Base-by-base conservation (phyloP, 2,329 filamentous ascomycete genomes). In the Xylaria sp. region DNA sequence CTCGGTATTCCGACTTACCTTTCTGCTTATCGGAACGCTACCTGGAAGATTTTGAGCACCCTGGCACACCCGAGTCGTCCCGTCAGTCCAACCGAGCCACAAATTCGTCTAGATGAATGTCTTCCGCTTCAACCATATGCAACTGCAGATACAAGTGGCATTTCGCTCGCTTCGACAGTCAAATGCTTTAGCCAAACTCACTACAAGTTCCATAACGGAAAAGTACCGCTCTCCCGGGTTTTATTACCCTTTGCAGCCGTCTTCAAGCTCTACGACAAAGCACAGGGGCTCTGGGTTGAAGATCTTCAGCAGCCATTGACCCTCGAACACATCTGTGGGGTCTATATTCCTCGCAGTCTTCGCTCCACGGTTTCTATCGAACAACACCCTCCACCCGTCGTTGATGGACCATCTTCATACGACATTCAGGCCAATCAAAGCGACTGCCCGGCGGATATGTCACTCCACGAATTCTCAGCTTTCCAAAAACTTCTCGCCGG, bases 391-490 rank as follows among this genome's bases (percentile, higher is more conserved):
- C 63, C 74, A 13, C 62, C 71, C 8, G 64, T 74, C 16, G 67
- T 72, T 58, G 59, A 72, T 1, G 71, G 69, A 6, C 83, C 79
- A 0, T 79, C 81, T 0, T 87, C 84, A 0, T 84, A 85, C 59
- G 73, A 80, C 5, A 74, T 81, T 0, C 70, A 84, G 39, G 79
- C 83, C 0, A 81, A 72, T 10, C 79, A 83, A 39, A 70, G 71
- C 0, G 67, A 70, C 2, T 83, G 82, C 54, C 82, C 84, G 0
- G 48, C 70, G 0, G 70, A 75, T 0, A 61, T 83, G 48, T 77
- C 78, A 0, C 52, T 77, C 0, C 79, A 84, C 10, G 83, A 86
- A 57, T 86, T 80, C 47, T 74, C 76, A 5, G 76, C 84, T 0
- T 79, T 78, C 47, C 79, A 84, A 55, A 75, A 73, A 1, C 66